Conservation (phyloP, 495 filamentous ascomycete species). For the Astrothelium subdiscretum region DNA sequence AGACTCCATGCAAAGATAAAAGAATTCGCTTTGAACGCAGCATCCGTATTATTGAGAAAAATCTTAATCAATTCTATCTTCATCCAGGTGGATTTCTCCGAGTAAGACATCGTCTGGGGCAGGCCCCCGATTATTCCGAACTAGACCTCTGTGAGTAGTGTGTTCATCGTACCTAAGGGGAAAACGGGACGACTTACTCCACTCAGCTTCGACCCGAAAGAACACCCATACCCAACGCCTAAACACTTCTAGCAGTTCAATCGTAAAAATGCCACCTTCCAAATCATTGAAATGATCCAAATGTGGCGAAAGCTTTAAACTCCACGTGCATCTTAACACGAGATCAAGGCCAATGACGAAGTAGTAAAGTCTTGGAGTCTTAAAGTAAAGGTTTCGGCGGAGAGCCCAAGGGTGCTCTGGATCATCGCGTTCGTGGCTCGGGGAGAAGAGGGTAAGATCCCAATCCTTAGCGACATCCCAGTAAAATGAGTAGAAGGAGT, state of each 20-base stretch:
- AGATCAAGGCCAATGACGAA: slow-evolving; percentile 67
- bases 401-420: slow-evolving; percentile 66
- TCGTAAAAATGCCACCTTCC: slow-evolving; percentile 75
- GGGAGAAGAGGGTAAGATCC: slow-evolving; percentile 76
- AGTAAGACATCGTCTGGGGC: slow-evolving; percentile 41
- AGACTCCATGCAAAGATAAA: background rate
- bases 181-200: slow-evolving; percentile 24
- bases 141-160: slow-evolving; percentile 16
- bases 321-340: slow-evolving; percentile 78
- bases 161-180: background rate
- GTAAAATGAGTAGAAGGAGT: slow-evolving; percentile 89
- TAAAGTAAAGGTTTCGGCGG: slow-evolving; percentile 59
- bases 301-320: slow-evolving; percentile 67
- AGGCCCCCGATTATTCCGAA: slow-evolving; percentile 40
- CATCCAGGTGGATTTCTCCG: slow-evolving; percentile 36
- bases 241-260: slow-evolving; percentile 74
- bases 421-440: slow-evolving; percentile 33
- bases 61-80: slow-evolving; percentile 26
- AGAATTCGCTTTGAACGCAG: background rate
- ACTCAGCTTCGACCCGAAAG: slow-evolving; percentile 87
- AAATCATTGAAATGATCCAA: slow-evolving; percentile 72
- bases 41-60: background rate
- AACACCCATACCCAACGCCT: slow-evolving; percentile 96
- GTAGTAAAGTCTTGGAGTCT: slow-evolving; percentile 64
- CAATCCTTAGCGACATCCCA: slow-evolving; percentile 97